Base-by-base conservation (phyloP, 2,329 filamentous ascomycete species). In the Triangularia setosa region DNA sequence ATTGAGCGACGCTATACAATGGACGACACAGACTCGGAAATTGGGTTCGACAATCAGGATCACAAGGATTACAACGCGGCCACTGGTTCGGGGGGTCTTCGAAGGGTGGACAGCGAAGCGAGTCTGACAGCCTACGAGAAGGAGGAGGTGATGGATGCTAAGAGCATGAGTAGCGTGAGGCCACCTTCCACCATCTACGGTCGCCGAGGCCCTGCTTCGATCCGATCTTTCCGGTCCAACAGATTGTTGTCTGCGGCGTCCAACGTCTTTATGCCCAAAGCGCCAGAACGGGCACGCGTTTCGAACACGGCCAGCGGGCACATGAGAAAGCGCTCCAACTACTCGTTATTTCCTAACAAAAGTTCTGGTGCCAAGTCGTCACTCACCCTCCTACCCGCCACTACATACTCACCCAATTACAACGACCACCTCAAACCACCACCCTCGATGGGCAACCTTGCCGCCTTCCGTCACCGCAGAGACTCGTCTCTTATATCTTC, bases 401-500 rank as follows among this genome's bases (percentile, higher is more conserved):
- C 80, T 2, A 80, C 81, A 2, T 84, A 85, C 69, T 75, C 75
- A 16, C 74, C 75, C 12, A 65, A 70, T 53, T 21, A 48, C 40
- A 55, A 55, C 25, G 72, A 75, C 55, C 69, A 68, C 14, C 73
- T 80, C 35, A 76, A 75, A 64, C 83, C 81, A 2, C 83, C 81
- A 2, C 78, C 79, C 3, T 77, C 75, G 1, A 75, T 83, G 67
- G 71, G 70, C 56, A 77, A 77, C 52, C 79, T 80, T 60, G 76
- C 76, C 52, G 75, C 74, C 4, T 72, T 73, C 14, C 78, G 80
- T n/a, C 84, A 84, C 71, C 77, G 79, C 18, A 81, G 87, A 54
- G 80, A 86, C 64, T 87, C 86, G 4, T 91, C 88, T 0, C 79
- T 87, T 52, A 80, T 80, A 16, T 90, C 88, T 54, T 85, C 85